Base-by-base conservation (phyloP, 73 alveolate species). In the Diophrys appendiculata region DNA sequence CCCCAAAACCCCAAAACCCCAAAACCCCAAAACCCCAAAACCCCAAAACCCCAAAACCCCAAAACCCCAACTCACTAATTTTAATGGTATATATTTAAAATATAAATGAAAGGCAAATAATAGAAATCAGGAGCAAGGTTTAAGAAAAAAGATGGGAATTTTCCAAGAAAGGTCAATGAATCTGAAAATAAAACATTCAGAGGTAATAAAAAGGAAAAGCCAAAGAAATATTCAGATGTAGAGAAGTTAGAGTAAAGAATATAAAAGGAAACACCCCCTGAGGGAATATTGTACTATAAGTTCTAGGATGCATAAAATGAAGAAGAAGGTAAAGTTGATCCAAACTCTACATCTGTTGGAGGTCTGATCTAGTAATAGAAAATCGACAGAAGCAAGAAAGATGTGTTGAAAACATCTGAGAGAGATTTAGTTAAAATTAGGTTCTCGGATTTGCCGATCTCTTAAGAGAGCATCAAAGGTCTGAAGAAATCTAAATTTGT, bases 371-470 rank as follows among this genome's bases (percentile, higher is more conserved):
- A 43, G 18, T 5, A 43, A 43, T 5, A 43, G 60, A 43, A 43
- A 18, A 43, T 11, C n/a, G 34, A 28, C 28, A 54, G 67, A 33
- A 22, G 85, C 60, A 35, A 29, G 64, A 34, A 76, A 78, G 76
- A 86, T 35, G 81, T 86, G 2, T 64, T 79, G 28, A 81, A 86
- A 69, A 86, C 90, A 1, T 54, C 71, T 29, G 84, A 86, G 43
- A 85, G 68, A 67, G 28, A 74, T 23, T 68, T 77, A 33, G 80
- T 91, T 71, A 94, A 94, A 84, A 81, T 91, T 30, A 72, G 94
- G 60, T 94, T 94, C 71, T 81, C 83, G 8, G 96, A 94, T 65
- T 90, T 94, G 24, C 97, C 96, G 27, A 88, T 94, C 35, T 91
- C 97, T 24, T 69, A 68, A 27, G 78, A 88, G 55, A 88, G 95